Base-by-base conservation (phyloP, 164 flowering plant species). In the Berberis vulgaris region DNA sequence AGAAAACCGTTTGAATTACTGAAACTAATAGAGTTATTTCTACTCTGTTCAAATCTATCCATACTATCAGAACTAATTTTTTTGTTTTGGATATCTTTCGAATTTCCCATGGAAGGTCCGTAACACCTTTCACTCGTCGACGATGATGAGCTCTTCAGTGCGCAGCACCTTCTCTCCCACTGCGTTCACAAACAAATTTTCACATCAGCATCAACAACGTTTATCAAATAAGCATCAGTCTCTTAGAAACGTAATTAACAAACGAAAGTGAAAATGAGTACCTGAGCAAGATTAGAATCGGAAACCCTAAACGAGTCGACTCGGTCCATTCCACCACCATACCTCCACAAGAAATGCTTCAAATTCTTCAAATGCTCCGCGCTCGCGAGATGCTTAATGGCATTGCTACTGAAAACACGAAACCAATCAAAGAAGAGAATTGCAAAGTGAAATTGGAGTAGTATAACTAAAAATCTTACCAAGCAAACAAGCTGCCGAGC, bases 61-160 rank as follows among this genome's bases (percentile, higher is more conserved):
- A 69, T 65, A 80, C 65, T 75, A 49, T 73, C 79, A 81, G 69
- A 71, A 65, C 70, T 69, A 69, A 60, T 68, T 81, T 77, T 68
- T 78, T 72, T 71, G 26, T 26, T 26, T 74, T 86, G 98, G 98
- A 93, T 93, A 93, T 93, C 80, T 80, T 83, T 84, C 41, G 78
- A 64, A 43, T 79, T 81, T 55, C 62, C 65, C 62, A 50, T 55
- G 10, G 38, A 11, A 57, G 57, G 64, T 70, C 71, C 81, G 66
- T 40, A 41, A 55, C 76, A 66, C 67, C 61, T 72, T 66, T 69
- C 76, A 47, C 63, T 69, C 10, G 60, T 58, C 9, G 73, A 62
- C 5, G 69, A 59, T 53, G 69, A 74, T 61, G 60, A 80, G 45
- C 40, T 81, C 72, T 74, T 76, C 79, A 83, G 62, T 49, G 71